These are phyloP conservation scores for Scleroderma citrinum DNA, from an alignment of 768 basidiomycete genomes.

Conservation along the genomic window DNA sequence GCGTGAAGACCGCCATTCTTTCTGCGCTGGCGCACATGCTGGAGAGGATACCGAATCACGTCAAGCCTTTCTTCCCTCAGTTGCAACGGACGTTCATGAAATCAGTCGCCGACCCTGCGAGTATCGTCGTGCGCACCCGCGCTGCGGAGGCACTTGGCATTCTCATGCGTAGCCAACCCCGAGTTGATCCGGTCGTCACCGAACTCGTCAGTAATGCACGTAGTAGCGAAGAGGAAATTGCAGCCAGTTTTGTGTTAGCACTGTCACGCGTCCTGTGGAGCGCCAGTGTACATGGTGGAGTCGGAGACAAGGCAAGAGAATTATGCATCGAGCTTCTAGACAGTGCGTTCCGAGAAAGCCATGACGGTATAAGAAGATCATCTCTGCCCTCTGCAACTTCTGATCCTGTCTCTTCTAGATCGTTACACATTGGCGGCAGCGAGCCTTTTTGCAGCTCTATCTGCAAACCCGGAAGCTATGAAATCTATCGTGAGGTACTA, in stretches of 20 bases:
- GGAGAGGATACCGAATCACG: constrained; percentile 77
- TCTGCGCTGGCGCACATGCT: constrained; percentile 82
- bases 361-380: constrained; percentile 46
- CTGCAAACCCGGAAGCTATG: constrained; percentile 56
- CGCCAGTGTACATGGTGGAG: constrained; percentile 53
- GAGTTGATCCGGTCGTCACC: constrained; percentile 91
- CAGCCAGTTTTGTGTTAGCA: constrained; percentile 69
- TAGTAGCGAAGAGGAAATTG: constrained; percentile 62
- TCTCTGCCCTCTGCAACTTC: constrained; percentile 1
- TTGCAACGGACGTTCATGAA: constrained; percentile 96
- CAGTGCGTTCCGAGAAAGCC: constrained; percentile 71
- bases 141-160: constrained; percentile 83
- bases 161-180: constrained; percentile 84
- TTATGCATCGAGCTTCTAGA: constrained; percentile 67
- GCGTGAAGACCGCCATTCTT: constrained; percentile 89
- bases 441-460: constrained; percentile 55
- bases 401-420: constrained; percentile 37
- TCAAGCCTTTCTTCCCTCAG: constrained; percentile 98
- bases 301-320: constrained; percentile 72
- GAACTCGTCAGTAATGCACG: constrained; percentile 67
- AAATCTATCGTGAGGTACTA: constrained; percentile 64
- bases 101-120: constrained; percentile 75
- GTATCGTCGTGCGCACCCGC: constrained; percentile 69
- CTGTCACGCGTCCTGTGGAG: constrained; percentile 69
- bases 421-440: constrained; percentile 64